Conservation (phyloP, 345 rosid genomes). For the Microthlaspi erraticum region DNA sequence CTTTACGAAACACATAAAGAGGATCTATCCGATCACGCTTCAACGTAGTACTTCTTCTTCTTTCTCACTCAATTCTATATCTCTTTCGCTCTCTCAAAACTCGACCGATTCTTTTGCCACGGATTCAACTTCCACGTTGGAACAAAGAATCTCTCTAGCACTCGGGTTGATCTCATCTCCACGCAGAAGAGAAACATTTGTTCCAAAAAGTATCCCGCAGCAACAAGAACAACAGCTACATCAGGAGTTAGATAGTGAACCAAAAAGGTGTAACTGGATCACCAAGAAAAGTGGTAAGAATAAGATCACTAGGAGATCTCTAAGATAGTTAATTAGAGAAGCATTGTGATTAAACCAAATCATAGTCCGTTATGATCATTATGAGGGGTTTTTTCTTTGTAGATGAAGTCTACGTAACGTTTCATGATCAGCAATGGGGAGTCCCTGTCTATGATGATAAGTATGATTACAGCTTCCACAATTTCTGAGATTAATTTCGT, state of each 20-base stretch:
- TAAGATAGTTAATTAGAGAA: neutral
- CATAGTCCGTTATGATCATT: neutral
- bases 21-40: conserved; percentile 78
- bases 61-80: conserved; percentile 76
- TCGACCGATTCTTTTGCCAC: conserved; percentile 79
- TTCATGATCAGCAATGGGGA: conserved; percentile 98
- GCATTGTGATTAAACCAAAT: conserved; percentile 2
- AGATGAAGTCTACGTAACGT: conserved; percentile 82
- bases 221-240: conserved; percentile 46
- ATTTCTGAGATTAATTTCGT: neutral
- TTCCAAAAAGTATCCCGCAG: conserved; percentile 43
- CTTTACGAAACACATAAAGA: conserved; percentile 74
- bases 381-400: conserved; percentile 34
- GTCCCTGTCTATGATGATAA: conserved; percentile 91
- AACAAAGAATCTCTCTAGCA: conserved; percentile 62
- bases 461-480: conserved; percentile 52
- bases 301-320: conserved; percentile 44
- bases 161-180: conserved; percentile 63
- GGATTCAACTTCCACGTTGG: conserved; percentile 50
- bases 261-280: conserved; percentile 87
- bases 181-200: conserved; percentile 49
- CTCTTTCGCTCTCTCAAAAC: conserved; percentile 83
- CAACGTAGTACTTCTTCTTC: conserved; percentile 76
- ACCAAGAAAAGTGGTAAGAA: conserved; percentile 91
- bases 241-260: conserved; percentile 52